Base-by-base conservation (phyloP, 768 basidiomycete genomes). In the Daedalea quercina region DNA sequence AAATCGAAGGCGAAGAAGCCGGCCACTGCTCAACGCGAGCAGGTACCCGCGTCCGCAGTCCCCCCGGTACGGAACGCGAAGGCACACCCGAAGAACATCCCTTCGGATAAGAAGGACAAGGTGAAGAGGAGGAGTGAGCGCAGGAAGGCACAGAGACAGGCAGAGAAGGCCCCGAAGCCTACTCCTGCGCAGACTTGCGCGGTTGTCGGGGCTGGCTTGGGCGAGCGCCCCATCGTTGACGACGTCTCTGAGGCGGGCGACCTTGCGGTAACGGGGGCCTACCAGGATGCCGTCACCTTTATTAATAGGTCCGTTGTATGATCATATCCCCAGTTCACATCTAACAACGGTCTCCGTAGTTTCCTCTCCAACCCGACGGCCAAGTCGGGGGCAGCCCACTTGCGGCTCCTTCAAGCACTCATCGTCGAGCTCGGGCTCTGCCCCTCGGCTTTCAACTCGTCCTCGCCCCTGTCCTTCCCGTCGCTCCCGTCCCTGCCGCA, bases 401-500 rank as follows among this genome's bases (percentile, higher is more conserved):
- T 90, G 33, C 73, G 76, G 6, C 71, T 90, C 35, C 72, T 90
- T 6, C 88, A 89, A 53, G 81, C 86, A 0, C 76, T 90, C 54
- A 81, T 88, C 58, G 73, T 90, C 55, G 89, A 90, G 68, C 74
- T 90, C n/a, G 87, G 87, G n/a, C 70, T 71, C 40, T 63, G 53
- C 50, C 50, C 64, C 25, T 20, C 60, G 12, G 40, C 59, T 9
- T 15, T 45, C 41, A 34, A 44, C 42, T 9, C 57, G 41, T 40
- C 35, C 15, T 43, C 47, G 22, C 35, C 54, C 9, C 26, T 41
- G 17, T 49, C 66, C 56, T 60, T 71, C 71, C 15, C 73, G 73
- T 0, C 70, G 69, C 26, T 68, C 73, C 56, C 61, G 20, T 66
- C 72, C 23, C 70, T 87, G 2, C 88, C 88, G 2, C 64, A 65